Evolutionary conservation across 768 basidiomycete species (phyloP), one percentile per base, ranked within the genome.

Genomic region (Podaxis mareebaensis): DNA sequence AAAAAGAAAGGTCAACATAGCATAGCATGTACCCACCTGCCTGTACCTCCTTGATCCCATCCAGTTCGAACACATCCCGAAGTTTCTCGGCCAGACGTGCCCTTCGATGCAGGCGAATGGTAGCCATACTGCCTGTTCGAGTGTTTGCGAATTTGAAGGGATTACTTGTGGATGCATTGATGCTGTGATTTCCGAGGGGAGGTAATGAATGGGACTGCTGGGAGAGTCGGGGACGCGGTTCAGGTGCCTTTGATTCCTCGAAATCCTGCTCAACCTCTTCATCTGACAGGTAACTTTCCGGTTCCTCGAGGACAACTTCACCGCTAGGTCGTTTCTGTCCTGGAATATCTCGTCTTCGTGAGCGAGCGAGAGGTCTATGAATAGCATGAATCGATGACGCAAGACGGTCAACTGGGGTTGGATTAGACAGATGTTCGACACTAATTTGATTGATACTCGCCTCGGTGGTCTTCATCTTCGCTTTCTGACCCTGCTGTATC

Each of bases 361-460:
- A 87, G 30, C 88, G 87, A 5, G 90, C 90, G 30, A 93, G 74
- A 22, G 93, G 93, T 22, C 92, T 86, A 71, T 95, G 86, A 56
- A 95, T 93, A 42, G 93, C 85, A 71, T 95, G 93, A 48, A 95
- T 93, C 11, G 93, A 95, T 26, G 93, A 95, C 1, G 93, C 86
- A 59, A 94, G 75, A 42, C 78, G 82, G 58, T 71, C 77, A 64
- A 70, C 81, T 85, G 54, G 3, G 51, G 26, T 65, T 59, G 42
- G 12, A 22, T 51, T 64, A 17, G 52, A 64, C 20, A 63, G 7
- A 30, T 33, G 49, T 44, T 46, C 28, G 30, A 12, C 24, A 42
- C 28, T 40, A 26, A 22, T 20, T 26, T 38, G 26, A 24, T 33
- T 28, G 49, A 57, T 58, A 68, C 73, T 67, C 65, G 76, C 76